Percentiles rank a stretch among this genome's conserved stretches.
Evolutionary conservation across 2,329 filamentous ascomycete genomes (phyloP).

Genomic region (Hypoxylon sp.): DNA sequence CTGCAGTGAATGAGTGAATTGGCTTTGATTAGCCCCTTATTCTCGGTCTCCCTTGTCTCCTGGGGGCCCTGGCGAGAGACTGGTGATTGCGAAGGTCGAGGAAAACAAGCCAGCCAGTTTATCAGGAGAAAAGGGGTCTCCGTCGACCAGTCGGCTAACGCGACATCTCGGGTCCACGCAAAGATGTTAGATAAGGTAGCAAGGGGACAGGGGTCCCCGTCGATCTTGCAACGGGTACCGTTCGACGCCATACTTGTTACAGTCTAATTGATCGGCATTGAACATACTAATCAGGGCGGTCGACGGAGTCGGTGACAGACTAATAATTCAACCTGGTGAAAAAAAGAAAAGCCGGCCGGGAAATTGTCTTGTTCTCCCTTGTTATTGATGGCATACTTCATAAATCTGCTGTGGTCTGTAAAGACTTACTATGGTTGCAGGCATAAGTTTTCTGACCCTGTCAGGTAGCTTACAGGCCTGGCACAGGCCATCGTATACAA

Average conservation of each 20-base stretch:
- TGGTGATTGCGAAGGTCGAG: slow-evolving; percentile 15
- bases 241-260: slow-evolving; percentile 34
- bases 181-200: slow-evolving; percentile 30
- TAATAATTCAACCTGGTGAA: slow-evolving; percentile 5
- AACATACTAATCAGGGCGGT: slow-evolving; percentile 8
- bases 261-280: slow-evolving; percentile 37
- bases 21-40: slow-evolving; percentile 29
- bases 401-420: no score
- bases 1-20: slow-evolving; percentile 14
- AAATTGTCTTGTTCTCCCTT: neutral
- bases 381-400: neutral
- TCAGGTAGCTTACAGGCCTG: no score
- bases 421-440: no score
- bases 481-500: no score
- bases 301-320: neutral
- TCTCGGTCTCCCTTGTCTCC: slow-evolving; percentile 25
- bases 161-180: slow-evolving; percentile 10
- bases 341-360: neutral
- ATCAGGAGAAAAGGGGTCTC: slow-evolving; percentile 19
- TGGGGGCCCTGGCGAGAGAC: slow-evolving; percentile 7
- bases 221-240: slow-evolving; percentile 33
- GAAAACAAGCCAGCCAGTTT: slow-evolving; percentile 5
- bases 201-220: slow-evolving; percentile 24
- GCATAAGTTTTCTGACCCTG: no score
- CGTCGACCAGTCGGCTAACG: slow-evolving; percentile 10